Evolutionary conservation across 768 basidiomycete species (phyloP), one percentile per base, ranked within the genome.

Genomic region (Myochromella boudieri): DNA sequence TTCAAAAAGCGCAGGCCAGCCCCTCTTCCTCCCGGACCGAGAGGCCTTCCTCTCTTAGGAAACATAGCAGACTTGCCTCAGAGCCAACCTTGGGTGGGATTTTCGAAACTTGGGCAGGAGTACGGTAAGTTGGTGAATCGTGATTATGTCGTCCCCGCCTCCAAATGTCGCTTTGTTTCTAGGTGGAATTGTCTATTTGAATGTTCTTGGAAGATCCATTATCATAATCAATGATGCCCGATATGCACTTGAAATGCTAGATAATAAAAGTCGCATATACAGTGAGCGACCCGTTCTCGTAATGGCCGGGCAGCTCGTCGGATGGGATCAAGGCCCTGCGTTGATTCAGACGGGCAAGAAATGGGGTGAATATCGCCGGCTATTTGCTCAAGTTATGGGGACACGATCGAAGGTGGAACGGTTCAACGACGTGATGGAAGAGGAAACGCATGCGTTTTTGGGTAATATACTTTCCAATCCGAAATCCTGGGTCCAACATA

Each of bases 291-390:
- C 77, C 0, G 60, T 64, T 3, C 62, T 79, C 3, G 68, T 71
- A 14, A 78, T 81, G 75, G 74, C 70, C 6, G 76, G 78, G 1
- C 75, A 78, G 50, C 64, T 80, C 1, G 59, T 75, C 1, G 78
- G 77, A 11, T 78, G 77, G 45, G 55, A 53, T n/a, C 62, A 76
- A 26, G 75, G 72, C 0, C 60, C 77, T n/a, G 76, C 75, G 11
- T 61, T 78, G 4, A 56, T 71, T 11, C 66, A 60, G 1, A 77
- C 78, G 33, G 75, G 75, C 17, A 33, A 65, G 0, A 69, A 70
- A 3, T 74, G 74, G 48, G 68, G 75, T 14, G 63, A 60, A 3
- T 77, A 69, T 50, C 71, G 76, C 31, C 74, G 72, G 46, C 59
- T 73, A 22, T 69, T 79, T 46, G 61, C 71, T 11, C 67, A 65